Evolutionary conservation across 1,284 basidiomycete genomes (phyloP).

Genomic region (Stereum hirsutum): DNA sequence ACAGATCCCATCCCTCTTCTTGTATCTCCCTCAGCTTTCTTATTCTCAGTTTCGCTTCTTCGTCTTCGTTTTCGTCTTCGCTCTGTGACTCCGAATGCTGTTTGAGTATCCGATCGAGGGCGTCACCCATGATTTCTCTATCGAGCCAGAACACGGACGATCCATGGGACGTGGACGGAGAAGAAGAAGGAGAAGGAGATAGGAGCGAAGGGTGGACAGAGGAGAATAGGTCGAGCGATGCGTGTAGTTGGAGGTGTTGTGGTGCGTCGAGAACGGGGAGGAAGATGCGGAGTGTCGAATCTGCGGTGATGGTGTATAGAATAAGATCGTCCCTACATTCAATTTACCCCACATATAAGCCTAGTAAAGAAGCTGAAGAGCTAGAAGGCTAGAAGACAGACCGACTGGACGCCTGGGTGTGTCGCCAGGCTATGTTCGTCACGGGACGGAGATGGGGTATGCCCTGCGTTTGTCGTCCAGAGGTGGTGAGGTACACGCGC

Average conservation of each 20-base stretch:
- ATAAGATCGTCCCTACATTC: constrained; percentile 58
- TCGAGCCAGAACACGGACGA: constrained; percentile 60
- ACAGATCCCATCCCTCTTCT: constrained; percentile 72
- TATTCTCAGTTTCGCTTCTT: constrained; percentile 37
- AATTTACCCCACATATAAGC: constrained; percentile 4
- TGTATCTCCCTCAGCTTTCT: constrained; percentile 44
- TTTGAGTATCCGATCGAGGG: constrained; percentile 33
- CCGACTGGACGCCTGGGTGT: constrained; percentile 57
- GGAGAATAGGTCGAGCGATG: constrained; percentile 58
- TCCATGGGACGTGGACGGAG: constrained; percentile 19
- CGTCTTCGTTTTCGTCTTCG: too few relatives aligned
- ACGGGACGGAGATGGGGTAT: constrained; percentile 63
- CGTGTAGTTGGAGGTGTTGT: constrained; percentile 76
- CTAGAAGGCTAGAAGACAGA: constrained; percentile 22
- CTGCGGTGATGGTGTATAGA: constrained; percentile 68
- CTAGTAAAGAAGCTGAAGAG: constrained; percentile 4
- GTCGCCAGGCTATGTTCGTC: constrained; percentile 58
- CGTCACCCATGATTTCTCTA: constrained; percentile 42
- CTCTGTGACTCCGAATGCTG: constrained; percentile 22
- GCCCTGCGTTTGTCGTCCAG: constrained; percentile 54
- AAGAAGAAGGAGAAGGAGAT: constrained; percentile 17
- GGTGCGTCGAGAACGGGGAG: constrained; percentile 83
- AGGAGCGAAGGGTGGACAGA: constrained; percentile 33
- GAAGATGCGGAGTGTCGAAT: constrained; percentile 76
- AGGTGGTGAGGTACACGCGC: constrained; percentile 62